phyloP scores from a whole-genome alignment of 2,329 filamentous ascomycete species.

The Sporothrix sp. region DNA sequence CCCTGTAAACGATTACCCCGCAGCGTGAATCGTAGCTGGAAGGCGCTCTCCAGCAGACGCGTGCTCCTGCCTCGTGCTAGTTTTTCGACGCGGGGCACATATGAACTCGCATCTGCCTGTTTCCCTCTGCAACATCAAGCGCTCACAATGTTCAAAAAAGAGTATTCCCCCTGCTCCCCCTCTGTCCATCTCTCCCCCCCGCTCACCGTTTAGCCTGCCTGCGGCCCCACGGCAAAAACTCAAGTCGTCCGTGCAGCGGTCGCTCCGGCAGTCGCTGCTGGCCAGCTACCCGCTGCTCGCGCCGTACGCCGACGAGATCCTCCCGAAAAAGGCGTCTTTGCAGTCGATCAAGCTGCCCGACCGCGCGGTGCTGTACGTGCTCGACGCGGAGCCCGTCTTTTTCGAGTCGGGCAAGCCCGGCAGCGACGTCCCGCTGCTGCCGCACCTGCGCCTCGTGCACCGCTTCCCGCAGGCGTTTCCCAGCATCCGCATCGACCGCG shows the following conservation, averaged over 20 bases:
- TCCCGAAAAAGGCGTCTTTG: slow-evolving; percentile 89
- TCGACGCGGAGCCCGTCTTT: slow-evolving; percentile 72
- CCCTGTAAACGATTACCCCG: slow-evolving; percentile 6
- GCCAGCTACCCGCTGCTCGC: slow-evolving; percentile 77
- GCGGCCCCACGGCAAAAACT: slow-evolving; percentile 84
- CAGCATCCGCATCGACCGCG: slow-evolving; percentile 81
- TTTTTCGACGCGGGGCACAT: slow-evolving; percentile 11
- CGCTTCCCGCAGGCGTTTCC: slow-evolving; percentile 78
- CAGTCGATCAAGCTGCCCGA: slow-evolving; percentile 90
- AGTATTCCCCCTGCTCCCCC: slow-evolving; percentile 55
- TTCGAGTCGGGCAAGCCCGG: slow-evolving; percentile 60
- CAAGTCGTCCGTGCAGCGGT: slow-evolving; percentile 90
- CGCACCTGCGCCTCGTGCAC: slow-evolving; percentile 84
- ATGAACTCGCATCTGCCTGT: background rate
- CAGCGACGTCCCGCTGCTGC: slow-evolving; percentile 51
- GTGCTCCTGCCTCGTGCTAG: slow-evolving; percentile 6
- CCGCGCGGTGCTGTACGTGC: slow-evolving; percentile 77
- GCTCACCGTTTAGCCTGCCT: slow-evolving; percentile 48
- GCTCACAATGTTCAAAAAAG: slow-evolving; percentile 76
- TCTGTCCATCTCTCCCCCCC: background rate
- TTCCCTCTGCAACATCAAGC: background rate
- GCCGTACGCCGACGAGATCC: slow-evolving; percentile 82
- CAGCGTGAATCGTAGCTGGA: no score
- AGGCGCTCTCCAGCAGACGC: background rate
- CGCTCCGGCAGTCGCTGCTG: slow-evolving; percentile 71